Percentiles rank a stretch among this genome's conserved stretches.
Evolutionary conservation across 176 grass and related monocot species (phyloP).

Genomic region (Carex myosuroides): DNA sequence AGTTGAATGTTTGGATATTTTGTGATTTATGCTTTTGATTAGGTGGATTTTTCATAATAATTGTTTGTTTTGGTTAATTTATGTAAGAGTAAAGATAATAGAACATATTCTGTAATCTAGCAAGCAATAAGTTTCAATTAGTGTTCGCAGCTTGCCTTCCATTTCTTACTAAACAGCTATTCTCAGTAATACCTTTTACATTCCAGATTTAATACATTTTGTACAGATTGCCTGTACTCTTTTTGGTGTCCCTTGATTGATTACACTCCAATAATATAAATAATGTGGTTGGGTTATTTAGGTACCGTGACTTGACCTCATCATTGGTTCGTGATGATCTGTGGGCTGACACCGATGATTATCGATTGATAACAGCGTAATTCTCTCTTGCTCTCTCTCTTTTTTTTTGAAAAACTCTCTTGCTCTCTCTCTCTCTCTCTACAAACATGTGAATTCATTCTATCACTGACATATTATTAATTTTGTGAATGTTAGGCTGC

Average conservation of each 20-base stretch:
- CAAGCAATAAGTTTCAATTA: not conserved
- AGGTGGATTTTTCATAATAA: not conserved
- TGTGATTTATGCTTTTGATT: not conserved
- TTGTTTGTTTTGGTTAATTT: not conserved
- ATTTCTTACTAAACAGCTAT: not conserved
- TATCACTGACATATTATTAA: not conserved
- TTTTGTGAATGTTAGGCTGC: slow-evolving; percentile 43
- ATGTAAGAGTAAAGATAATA: not conserved
- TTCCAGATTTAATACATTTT: not conserved
- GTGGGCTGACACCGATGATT: slow-evolving; percentile 67
- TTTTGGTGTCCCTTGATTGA: not conserved
- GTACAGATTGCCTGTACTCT: not conserved
- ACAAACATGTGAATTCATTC: slow-evolving; percentile 6
- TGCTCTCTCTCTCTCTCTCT: not conserved
- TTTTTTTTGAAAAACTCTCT: not conserved
- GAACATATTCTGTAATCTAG: not conserved
- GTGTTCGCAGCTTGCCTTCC: not conserved
- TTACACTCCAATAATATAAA: not conserved
- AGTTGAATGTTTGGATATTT: not conserved
- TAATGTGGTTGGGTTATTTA: slow-evolving; percentile 21
- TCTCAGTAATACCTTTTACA: not conserved
- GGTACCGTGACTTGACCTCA: slow-evolving; percentile 62
- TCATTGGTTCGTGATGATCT: slow-evolving; percentile 44
- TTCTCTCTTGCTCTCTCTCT: slow-evolving; percentile 12
- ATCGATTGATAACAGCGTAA: slow-evolving; percentile 61